These are phyloP conservation scores for Paramecium primaurelia DNA, from an alignment of 73 alveolate species.

Conservation along the genomic window DNA sequence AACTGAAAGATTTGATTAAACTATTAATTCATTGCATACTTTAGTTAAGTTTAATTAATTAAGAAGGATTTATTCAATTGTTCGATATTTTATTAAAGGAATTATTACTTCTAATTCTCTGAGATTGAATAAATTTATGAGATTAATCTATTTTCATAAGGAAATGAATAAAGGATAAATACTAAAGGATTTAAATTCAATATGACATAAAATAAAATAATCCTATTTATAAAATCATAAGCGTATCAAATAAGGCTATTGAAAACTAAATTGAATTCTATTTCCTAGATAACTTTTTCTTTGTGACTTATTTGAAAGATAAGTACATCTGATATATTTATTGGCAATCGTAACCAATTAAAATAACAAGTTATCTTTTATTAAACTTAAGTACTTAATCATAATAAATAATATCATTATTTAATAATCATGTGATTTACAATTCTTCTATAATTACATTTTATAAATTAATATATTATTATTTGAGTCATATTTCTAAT, in stretches of 20 bases:
- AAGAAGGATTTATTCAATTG: not conserved
- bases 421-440: no score
- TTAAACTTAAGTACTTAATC: not conserved
- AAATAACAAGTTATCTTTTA: no score
- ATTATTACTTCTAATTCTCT: not conserved
- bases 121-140: not conserved
- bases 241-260: not conserved
- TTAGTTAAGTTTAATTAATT: not conserved
- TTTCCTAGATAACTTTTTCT: not conserved
- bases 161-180: not conserved
- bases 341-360: not conserved
- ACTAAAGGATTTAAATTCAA: not conserved
- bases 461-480: no score
- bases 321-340: not conserved
- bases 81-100: not conserved
- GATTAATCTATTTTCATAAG: not conserved
- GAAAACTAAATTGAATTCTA: not conserved
- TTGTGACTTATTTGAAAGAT: not conserved
- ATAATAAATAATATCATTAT: no score
- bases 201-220: not conserved
- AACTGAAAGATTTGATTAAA: not conserved
- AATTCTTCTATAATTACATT: no score
- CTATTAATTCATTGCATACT: not conserved
- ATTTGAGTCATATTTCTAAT: no score
- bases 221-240: not conserved